A percentile compares a stretch with the other conserved stretches of the same genome.
These are phyloP conservation scores for Phytophthora hybrid DNA, from an alignment of 352 stramenopile species.

Conservation along the genomic window DNA sequence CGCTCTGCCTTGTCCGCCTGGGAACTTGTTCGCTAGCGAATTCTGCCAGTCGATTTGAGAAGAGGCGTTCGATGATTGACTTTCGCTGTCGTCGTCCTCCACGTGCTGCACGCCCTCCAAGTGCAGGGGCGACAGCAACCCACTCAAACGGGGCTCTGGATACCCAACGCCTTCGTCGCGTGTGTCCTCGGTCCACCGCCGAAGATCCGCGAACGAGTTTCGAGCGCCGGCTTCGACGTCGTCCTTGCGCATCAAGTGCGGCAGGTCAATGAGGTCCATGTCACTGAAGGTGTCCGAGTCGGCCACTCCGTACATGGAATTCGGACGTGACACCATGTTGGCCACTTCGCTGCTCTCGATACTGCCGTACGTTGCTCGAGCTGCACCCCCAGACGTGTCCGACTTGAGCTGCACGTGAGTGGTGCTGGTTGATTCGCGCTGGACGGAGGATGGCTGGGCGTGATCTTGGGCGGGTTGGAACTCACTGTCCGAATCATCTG, in stretches of 20 bases:
- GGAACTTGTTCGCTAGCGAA: conserved; percentile 22
- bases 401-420: conserved; percentile 31
- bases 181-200: conserved; percentile 43
- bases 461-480: conserved; percentile 32
- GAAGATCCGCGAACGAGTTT: conserved; percentile 54
- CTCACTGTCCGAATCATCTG: conserved; percentile 27
- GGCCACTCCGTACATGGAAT: conserved; percentile 63
- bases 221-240: conserved; percentile 30
- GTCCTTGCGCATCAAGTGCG: conserved; percentile 78
- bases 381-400: conserved; percentile 25
- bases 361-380: conserved; percentile 40
- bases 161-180: conserved; percentile 28
- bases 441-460: conserved; percentile 20
- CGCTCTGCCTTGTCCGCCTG: conserved; percentile 10
- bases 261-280: conserved; percentile 73
- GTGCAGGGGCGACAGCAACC: conserved; percentile 37
- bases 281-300: conserved; percentile 81
- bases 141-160: conserved; percentile 33
- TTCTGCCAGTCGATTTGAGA: conserved; percentile 46
- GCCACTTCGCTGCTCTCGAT: conserved; percentile 38
- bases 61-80: conserved; percentile 41
- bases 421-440: conserved; percentile 40
- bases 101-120: conserved; percentile 39
- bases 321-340: conserved; percentile 43
- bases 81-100: conserved; percentile 45